Base-by-base conservation (phyloP, 1,284 basidiomycete genomes). In the Pseudozyma sp. region DNA sequence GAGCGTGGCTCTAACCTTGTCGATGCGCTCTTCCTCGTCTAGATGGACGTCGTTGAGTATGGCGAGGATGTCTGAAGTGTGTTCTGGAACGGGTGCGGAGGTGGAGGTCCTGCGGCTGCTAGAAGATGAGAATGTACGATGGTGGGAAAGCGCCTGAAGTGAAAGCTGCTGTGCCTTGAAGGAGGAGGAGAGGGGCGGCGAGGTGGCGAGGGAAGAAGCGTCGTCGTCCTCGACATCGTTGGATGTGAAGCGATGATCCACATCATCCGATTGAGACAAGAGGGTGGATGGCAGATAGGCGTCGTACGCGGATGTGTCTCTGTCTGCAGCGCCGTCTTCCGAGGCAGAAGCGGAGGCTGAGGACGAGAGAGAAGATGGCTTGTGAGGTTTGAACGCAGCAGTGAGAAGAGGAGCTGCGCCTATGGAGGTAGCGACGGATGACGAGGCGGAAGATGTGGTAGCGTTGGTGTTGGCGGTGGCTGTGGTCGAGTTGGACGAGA, bases 1-100 rank as follows among this genome's bases (percentile, higher is more conserved):
- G 11, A 80, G 62, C 30, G 61, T 55, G n/a, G 68, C 62, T 44
- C 77, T 65, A 30, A 80, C 75, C 56, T 67, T 68, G 54, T 80
- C 79, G 33, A 80, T 80, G 31, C 69, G 54, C 30, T 80, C 79
- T 44, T 80, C 79, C 35, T 80, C 77, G 37, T 77, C 75, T 19
- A 79, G 60, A 39, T 54, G 58, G 7, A 57, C 43, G 34, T 78
- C 60, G 17, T 79, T 71, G 39, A 80, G 64, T 29, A 66, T 63
- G 17, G 64, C 55, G 34, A 80, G 60, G 34, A 80, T 72, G 40
- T 77, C 67, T 17, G 72, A 43, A 2, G 50, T 51, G 31, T 55
- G 59, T 17, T 74, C 65, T 5, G 49, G 40, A 14, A 46, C 44
- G 16, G 66, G 57, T 31, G 58, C 58, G 0, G 71, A 74, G 44